phyloP scores from a whole-genome alignment of 1,284 basidiomycete species.

The Apiotrichum gamsii region DNA sequence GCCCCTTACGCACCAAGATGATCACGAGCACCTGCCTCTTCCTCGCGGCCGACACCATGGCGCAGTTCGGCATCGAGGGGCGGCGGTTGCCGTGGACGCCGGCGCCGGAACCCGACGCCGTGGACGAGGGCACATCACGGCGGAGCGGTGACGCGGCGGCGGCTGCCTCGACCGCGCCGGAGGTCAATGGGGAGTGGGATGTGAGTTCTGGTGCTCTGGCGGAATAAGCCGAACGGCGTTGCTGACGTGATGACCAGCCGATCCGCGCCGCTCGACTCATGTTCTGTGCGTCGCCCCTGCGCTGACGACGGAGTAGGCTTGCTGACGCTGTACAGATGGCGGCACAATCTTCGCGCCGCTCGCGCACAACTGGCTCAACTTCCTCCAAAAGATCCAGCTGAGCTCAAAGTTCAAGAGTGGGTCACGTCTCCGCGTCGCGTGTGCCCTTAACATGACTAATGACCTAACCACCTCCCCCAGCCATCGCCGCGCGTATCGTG shows the following conservation, averaged over 20 bases:
- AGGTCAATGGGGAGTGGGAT: too few species aligned
- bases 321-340: background rate
- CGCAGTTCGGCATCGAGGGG: slow-evolving; percentile 23
- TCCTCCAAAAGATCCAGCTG: slow-evolving; percentile 9
- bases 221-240: too few species aligned
- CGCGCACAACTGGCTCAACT: slow-evolving; percentile 13
- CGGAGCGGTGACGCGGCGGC: too few species aligned
- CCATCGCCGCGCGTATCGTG: slow-evolving; percentile 5
- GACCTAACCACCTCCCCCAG: slow-evolving; percentile 4
- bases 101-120: background rate
- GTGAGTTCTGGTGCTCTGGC: too few species aligned
- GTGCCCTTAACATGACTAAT: background rate
- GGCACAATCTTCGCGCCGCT: slow-evolving; percentile 18
- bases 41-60: slow-evolving; percentile 13
- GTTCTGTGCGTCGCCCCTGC: slow-evolving; percentile 7
- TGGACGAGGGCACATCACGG: background rate
- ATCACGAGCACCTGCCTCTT: slow-evolving; percentile 13
- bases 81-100: background rate
- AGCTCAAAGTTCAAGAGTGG: slow-evolving; percentile 10
- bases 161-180: too few species aligned
- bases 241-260: slow-evolving; percentile 2
- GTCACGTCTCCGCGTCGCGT: background rate
- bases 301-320: background rate
- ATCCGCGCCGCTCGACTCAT: slow-evolving; percentile 8
- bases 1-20: slow-evolving; percentile 20